phyloP scores from a whole-genome alignment of 495 filamentous ascomycete genomes.

The Saxophila tyrrhenica region DNA sequence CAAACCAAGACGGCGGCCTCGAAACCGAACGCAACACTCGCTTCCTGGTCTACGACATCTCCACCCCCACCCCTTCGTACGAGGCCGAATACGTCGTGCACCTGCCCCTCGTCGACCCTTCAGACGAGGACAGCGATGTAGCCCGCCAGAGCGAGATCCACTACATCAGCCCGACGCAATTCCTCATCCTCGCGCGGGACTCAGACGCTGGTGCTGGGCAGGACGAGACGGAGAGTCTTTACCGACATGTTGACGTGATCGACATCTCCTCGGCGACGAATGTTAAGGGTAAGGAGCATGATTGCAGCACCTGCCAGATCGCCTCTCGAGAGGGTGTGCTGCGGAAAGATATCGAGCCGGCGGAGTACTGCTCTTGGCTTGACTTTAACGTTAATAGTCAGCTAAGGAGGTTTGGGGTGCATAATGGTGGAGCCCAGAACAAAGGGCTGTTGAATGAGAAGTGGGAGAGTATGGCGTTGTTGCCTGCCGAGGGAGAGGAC shows the following conservation, averaged over 20 bases:
- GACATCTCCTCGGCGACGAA: conserved; percentile 56
- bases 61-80: conserved; percentile 15
- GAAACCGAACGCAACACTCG: conserved; percentile 45
- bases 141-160: conserved; percentile 64
- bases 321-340: conserved; percentile 44
- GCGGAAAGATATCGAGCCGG: conserved; percentile 45
- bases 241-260: conserved; percentile 66
- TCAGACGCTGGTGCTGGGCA: conserved; percentile 49
- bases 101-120: conserved; percentile 36
- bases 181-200: conserved; percentile 61
- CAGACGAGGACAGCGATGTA: conserved; percentile 39
- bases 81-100: conserved; percentile 55
- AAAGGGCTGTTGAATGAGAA: conserved; percentile 59
- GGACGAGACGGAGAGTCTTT: conserved; percentile 41
- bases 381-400: conserved; percentile 63
- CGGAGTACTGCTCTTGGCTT: conserved; percentile 57
- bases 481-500: conserved; percentile 47
- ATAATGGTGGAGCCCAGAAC: conserved; percentile 54
- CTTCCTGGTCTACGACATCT: conserved; percentile 53
- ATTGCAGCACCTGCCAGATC: conserved; percentile 40
- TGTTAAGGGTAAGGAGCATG: conserved; percentile 45
- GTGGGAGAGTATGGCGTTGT: conserved; percentile 62
- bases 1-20: conserved; percentile 54
- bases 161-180: conserved; percentile 50
- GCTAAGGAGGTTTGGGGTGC: conserved; percentile 55